These are phyloP conservation scores for Cyberlindnera veronae DNA, from an alignment of 805 yeast genomes.

Conservation along the genomic window DNA sequence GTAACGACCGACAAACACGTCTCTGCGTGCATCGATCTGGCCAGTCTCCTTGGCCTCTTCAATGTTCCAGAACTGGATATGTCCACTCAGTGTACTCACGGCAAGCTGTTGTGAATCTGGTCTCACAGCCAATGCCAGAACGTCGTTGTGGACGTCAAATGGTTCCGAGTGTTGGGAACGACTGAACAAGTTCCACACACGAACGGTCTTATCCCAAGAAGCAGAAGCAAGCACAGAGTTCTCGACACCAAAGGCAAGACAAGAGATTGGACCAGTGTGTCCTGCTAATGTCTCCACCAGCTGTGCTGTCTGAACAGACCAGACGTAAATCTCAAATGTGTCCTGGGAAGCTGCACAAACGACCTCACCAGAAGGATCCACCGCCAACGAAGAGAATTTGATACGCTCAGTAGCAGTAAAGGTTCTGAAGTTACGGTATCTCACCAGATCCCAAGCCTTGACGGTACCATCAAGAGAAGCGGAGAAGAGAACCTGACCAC, in stretches of 20 bases:
- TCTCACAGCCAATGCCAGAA: conserved; percentile 73
- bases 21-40: conserved; percentile 80
- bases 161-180: conserved; percentile 90
- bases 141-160: conserved; percentile 79
- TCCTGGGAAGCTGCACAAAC: conserved; percentile 94
- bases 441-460: conserved; percentile 92
- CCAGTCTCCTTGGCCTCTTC: conserved; percentile 79
- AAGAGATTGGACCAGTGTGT: conserved; percentile 93
- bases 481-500: conserved; percentile 87
- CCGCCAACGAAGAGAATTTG: conserved; percentile 86
- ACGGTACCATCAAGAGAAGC: conserved; percentile 95
- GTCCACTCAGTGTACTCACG: conserved; percentile 86
- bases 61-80: conserved; percentile 77
- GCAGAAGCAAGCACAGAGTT: conserved; percentile 80
- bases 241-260: conserved; percentile 80
- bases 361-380: conserved; percentile 95
- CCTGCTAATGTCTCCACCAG: conserved; percentile 84
- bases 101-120: conserved; percentile 94
- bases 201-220: conserved; percentile 93
- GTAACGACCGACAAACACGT: conserved; percentile 84
- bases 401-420: conserved; percentile 88
- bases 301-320: conserved; percentile 97
- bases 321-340: conserved; percentile 84
- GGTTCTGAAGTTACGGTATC: conserved; percentile 92
- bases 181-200: conserved; percentile 91